Conservation (phyloP, 1,139 yeast genomes). For the Pichia cactophila region DNA sequence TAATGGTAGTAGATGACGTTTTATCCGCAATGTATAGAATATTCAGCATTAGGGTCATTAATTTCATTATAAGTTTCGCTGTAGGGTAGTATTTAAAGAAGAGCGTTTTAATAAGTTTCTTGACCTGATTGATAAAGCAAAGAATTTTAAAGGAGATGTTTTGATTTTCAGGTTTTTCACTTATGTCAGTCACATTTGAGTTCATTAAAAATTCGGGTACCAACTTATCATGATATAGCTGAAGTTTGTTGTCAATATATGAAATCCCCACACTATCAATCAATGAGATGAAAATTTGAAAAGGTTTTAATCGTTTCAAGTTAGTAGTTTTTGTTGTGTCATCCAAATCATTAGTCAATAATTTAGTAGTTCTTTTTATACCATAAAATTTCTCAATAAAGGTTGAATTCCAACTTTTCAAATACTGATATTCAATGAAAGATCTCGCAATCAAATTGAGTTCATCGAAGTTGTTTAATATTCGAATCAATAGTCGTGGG, state of each 20-base stretch:
- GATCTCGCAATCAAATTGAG: constrained; percentile 56
- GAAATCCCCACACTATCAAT: constrained; percentile 60
- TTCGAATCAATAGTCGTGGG: constrained; percentile 58
- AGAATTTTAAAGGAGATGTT: neutral
- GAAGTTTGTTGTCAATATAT: constrained; percentile 63
- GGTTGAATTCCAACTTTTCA: constrained; percentile 72
- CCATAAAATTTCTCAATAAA: constrained; percentile 94
- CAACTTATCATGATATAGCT: constrained; percentile 55
- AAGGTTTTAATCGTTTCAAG: constrained; percentile 43
- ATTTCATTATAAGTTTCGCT: constrained; percentile 40
- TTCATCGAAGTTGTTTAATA: constrained; percentile 73
- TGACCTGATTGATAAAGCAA: neutral
- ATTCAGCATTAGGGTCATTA: constrained; percentile 52
- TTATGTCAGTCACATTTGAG: constrained; percentile 14
- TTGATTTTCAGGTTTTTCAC: neutral
- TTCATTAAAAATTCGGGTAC: constrained; percentile 51
- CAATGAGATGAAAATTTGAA: constrained; percentile 54
- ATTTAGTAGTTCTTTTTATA: constrained; percentile 51
- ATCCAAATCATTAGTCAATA: neutral
- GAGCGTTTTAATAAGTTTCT: constrained; percentile 26
- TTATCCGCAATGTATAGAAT: constrained; percentile 63
- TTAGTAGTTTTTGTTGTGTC: constrained; percentile 32
- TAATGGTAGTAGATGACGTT: constrained; percentile 54
- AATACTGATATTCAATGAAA: constrained; percentile 64
- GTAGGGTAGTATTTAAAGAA: constrained; percentile 60